Evolutionary conservation across 345 rosid genomes (phyloP), one percentile per base, ranked within the genome.

Genomic region (Rhodomyrtus tomentosa): DNA sequence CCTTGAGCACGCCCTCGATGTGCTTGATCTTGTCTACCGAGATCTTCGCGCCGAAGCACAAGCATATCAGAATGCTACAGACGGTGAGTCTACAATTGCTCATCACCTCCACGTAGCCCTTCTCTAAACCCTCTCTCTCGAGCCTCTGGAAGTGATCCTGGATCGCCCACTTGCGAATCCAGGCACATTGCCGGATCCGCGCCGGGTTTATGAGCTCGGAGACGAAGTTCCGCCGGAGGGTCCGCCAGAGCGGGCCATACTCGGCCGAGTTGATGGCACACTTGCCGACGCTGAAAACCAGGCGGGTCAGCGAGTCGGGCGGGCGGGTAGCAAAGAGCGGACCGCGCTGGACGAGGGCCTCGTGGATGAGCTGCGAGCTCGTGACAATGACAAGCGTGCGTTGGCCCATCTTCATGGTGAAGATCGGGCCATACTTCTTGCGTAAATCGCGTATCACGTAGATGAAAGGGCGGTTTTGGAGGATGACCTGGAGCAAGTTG

Each of bases 321-420:
- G 99, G 99, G 15, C 99, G 88, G 68, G 93, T 92, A 22, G 96
- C 98, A 74, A 96, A 94, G 3, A 87, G 84, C 0, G 98, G 85
- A 1, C 98, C 98, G 10, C 93, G 89, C 82, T 91, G 92, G 76
- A 96, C 91, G 16, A 96, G 88, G 49, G 98, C 99, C 89, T 96
- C 98, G 79, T 97, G 99, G 87, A 97, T 97, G 76, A 95, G 95
- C 58, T 89, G 93, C 4, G 95, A 88, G 85, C 93, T 94, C 11
- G 98, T 93, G 84, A 97, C 89, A 2, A 97, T 94, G 32, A 97
- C 91, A 83, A 95, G 87, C n/a, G 94, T 94, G 12, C 98, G 96
- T 84, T 97, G 98, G 32, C 99, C 99, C 98, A 97, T 95, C 59
- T 92, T 93, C 96, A 97, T 88, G 86, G 95, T 94, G 92, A 97